Base-by-base conservation (phyloP, 1,284 basidiomycete species). In the Schizopora paradoxa region DNA sequence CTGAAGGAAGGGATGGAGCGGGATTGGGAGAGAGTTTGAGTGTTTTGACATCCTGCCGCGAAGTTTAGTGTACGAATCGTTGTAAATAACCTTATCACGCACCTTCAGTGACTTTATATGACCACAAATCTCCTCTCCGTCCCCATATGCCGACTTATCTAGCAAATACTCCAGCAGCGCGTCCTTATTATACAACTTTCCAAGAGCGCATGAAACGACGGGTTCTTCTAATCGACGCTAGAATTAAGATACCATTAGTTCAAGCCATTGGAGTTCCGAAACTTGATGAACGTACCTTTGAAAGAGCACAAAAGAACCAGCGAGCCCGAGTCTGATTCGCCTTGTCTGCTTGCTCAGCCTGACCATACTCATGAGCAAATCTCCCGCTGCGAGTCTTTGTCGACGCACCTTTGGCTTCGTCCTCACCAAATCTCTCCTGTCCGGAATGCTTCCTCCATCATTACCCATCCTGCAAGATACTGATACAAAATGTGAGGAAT, bases 151-250 rank as follows among this genome's bases (percentile, higher is more conserved):
- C 6, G 75, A 66, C 58, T 78, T 81, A 62, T 94, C 86, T 19
- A 96, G 67, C 27, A 95, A 71, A 62, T 82, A 93, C 61, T 94
- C 90, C 39, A 96, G 74, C 33, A 96, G 69, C 0, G 91, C 81
- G 58, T 93, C 92, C 62, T 94, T 95, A 66, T 96, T 97, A 62
- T 95, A 96, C 2, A 96, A 70, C 63, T 92, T 93, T 21, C 93
- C 93, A 0, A 96, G 70, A 0, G 82, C 82, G 65, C 91, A 94
- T 0, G 91, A 83, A 0, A 95, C 92, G 10, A 95, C 72, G 0
- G 92, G 93, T 52, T 90, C 81, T 56, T 82, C 77, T 2, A 96
- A 71, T n/a, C 82, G 81, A 51, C 78, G 77, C 90, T 93, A 57
- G 10, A 50, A 23, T 36, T 13, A 11, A 46, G 6, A 45, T n/a